These are phyloP conservation scores for Gossypium aridum DNA, from an alignment of 441 rosid species.

Conservation along the genomic window DNA sequence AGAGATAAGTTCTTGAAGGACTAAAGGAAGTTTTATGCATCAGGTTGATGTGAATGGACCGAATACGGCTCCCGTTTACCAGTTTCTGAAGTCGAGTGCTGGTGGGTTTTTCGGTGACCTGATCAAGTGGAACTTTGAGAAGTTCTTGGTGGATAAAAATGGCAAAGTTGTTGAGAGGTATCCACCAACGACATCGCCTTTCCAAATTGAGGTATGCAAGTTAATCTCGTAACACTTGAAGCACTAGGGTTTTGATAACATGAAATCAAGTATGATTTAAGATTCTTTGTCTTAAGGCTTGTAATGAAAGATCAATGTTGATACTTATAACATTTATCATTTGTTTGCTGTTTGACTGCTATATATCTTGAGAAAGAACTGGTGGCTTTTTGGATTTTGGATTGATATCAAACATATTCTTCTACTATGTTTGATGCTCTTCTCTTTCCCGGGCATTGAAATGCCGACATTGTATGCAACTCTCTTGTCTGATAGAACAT, in stretches of 20 bases:
- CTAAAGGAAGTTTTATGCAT: not conserved
- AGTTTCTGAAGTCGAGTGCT: conserved; percentile 53
- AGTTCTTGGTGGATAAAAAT: conserved; percentile 67
- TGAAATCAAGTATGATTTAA: not conserved
- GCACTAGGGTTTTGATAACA: not conserved
- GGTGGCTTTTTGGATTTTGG: not conserved
- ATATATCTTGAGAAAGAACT: not conserved
- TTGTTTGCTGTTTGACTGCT: not conserved
- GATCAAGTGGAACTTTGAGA: conserved; percentile 77
- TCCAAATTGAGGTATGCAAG: conserved; percentile 58
- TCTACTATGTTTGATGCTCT: not conserved
- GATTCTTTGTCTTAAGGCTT: not conserved
- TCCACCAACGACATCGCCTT: conserved; percentile 71
- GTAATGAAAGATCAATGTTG: not conserved
- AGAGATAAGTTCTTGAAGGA: not conserved
- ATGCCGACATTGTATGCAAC: not conserved
- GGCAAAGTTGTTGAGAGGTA: conserved; percentile 70
- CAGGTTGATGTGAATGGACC: conserved; percentile 82
- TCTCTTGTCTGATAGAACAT: not conserved
- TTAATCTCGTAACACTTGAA: not conserved
- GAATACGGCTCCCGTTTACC: conserved; percentile 61
- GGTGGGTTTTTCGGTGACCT: conserved; percentile 66
- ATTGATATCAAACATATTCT: not conserved
- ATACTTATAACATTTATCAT: not conserved
- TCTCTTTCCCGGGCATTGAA: not conserved